A percentile compares a stretch with the other conserved stretches of the same genome.
These are phyloP conservation scores for Quercus berberidifolia DNA, from an alignment of 306 rosid genomes.

Conservation along the genomic window DNA sequence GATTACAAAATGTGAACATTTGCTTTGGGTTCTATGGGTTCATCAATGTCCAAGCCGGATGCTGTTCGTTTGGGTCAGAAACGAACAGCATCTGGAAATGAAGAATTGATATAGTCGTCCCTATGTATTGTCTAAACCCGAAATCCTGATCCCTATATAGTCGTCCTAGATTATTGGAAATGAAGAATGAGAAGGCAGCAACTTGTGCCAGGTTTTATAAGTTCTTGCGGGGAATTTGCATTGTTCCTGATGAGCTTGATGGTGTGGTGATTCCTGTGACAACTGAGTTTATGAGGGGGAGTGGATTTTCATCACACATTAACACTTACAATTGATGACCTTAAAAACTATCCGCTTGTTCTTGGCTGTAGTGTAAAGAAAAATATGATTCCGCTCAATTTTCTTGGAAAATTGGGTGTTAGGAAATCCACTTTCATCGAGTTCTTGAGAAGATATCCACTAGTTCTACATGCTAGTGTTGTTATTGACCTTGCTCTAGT, in stretches of 20 bases:
- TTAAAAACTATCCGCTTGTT: constrained; percentile 91
- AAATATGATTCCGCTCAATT: constrained; percentile 92
- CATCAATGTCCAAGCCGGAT: constrained; percentile 25
- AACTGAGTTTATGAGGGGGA: constrained; percentile 84
- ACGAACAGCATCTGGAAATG: constrained; percentile 54
- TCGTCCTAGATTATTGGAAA: constrained; percentile 81
- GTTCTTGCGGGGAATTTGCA: constrained; percentile 66
- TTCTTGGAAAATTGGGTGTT: constrained; percentile 90
- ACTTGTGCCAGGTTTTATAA: constrained; percentile 64
- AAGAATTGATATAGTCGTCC: constrained; percentile 26
- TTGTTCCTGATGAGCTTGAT: constrained; percentile 96
- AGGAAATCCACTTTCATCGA: constrained; percentile 74
- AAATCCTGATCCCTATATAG: constrained; percentile 48
- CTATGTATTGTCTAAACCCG: too few relatives aligned
- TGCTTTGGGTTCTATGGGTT: constrained; percentile 31
- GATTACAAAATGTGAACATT: constrained; percentile 37
- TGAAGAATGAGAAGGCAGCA: constrained; percentile 59
- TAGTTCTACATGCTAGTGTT: constrained; percentile 93
- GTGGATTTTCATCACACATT: constrained; percentile 81
- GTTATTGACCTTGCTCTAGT: constrained; percentile 85
- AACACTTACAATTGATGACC: constrained; percentile 76
- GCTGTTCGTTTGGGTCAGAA: constrained; percentile 32
- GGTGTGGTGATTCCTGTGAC: constrained; percentile 96
- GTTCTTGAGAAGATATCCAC: constrained; percentile 83
- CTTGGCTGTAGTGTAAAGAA: constrained; percentile 92